Evolutionary conservation across 2,329 filamentous ascomycete species (phyloP), one percentile per base, ranked within the genome.

Genomic region (Aspergillus sp.): DNA sequence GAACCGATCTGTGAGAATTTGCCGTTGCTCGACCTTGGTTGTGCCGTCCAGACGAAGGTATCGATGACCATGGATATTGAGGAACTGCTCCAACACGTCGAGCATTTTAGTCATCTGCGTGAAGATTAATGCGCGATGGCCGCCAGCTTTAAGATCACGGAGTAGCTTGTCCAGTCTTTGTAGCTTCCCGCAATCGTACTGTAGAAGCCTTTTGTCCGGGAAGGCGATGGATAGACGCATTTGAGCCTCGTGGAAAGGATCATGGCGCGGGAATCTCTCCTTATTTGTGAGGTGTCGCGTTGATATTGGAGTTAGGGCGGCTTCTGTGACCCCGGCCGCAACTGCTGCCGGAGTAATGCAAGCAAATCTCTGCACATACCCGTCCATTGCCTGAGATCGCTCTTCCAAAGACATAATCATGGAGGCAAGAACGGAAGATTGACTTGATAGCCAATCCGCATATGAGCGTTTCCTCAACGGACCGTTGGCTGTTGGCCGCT

Each of bases 71-170:
- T 99, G 93, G 50, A 99, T 97, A 70, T 97, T 98, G 65, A 99
- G 85, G 71, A 99, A 99, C 65, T 95, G 92, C 73, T 99, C 95
- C 2, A 99, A 82, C 55, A 99, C 96, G 72, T 99, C 93, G 17
- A 99, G 83, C 45, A 98, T 95, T 73, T 96, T 96, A 47, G 95
- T 98, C 95, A 99, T 99, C 70, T 99, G 95, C 0, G 96, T 98
- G 75, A 99, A 99, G 71, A 99, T 99, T 50, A 99, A 81, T 9
- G 92, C 95, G 7, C 96, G 90, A 69, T 98, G 95, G 1, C 93
- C 92, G 39, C 91, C 92, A 2, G 90, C 85, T 75, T 98, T 93
- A 7, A 99, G 82, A 61, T 89, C 88, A 9, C 95, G 89, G 13
- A 99, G 83, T 2, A 99, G 83, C 59, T 88, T 88, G 68, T 96